A percentile compares a stretch with the other conserved stretches of the same genome.
Conservation (phyloP, 2,329 filamentous ascomycete species). For the Penicillium occitanis region DNA sequence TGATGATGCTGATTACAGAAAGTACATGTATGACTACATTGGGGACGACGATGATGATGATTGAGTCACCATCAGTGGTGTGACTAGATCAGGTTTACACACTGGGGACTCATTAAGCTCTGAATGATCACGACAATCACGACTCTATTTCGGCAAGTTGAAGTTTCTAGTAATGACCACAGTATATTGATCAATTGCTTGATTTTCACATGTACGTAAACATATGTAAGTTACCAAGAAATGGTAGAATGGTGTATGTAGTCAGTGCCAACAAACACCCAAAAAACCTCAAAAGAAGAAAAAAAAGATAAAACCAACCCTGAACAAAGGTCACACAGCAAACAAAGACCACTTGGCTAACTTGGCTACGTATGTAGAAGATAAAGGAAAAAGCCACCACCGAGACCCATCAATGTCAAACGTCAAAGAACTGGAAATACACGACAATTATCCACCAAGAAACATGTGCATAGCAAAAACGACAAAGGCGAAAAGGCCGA, state of each 20-base stretch:
- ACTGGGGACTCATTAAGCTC: background rate
- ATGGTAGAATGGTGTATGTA: background rate
- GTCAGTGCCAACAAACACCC: background rate
- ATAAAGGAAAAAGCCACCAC: constrained; percentile 6
- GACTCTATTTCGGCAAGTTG: background rate
- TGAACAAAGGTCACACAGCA: background rate
- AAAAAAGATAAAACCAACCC: background rate
- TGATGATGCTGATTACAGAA: constrained; percentile 19
- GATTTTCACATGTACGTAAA: constrained; percentile 1
- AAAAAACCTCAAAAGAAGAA: too few relatives aligned
- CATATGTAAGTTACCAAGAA: background rate
- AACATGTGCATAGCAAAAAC: background rate
- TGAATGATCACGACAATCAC: background rate
- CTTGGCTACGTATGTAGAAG: background rate
- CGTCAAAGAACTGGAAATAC: background rate
- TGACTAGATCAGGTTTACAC: background rate
- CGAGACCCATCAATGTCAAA: background rate
- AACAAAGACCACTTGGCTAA: background rate
- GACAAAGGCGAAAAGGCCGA: background rate
- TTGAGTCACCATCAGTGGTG: background rate
- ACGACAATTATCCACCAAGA: background rate
- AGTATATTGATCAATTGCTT: constrained; percentile 1
- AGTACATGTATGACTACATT: constrained; percentile 11
- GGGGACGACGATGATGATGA: constrained; percentile 6
- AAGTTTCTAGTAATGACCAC: background rate